These are phyloP conservation scores for Mortierella polycephala DNA, from an alignment of 371 early-diverging fungal genomes.

Conservation along the genomic window DNA sequence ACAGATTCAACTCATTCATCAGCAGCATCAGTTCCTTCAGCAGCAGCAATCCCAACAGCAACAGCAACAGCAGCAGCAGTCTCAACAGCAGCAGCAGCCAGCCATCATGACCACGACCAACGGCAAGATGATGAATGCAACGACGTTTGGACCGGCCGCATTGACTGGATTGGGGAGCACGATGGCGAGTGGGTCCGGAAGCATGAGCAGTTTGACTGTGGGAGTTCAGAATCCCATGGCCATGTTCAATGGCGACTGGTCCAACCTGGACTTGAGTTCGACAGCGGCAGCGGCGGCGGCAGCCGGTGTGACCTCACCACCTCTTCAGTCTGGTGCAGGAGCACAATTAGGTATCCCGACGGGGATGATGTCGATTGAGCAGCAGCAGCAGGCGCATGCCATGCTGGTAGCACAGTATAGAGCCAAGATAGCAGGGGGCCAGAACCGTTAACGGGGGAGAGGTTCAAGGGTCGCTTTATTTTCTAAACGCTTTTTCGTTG, in stretches of 20 bases:
- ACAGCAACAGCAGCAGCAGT: slow-evolving; percentile 24
- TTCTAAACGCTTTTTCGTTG: not conserved
- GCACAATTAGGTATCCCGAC: slow-evolving; percentile 49
- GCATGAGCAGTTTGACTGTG: slow-evolving; percentile 28
- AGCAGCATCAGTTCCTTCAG: slow-evolving; percentile 48
- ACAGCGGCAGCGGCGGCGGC: slow-evolving; percentile 48
- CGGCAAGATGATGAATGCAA: slow-evolving; percentile 49
- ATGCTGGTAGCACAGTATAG: slow-evolving; percentile 51
- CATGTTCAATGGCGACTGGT: slow-evolving; percentile 54
- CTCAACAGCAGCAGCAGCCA: slow-evolving; percentile 29
- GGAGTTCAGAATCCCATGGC: slow-evolving; percentile 54
- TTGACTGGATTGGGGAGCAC: slow-evolving; percentile 20
- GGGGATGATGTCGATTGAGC: slow-evolving; percentile 53
- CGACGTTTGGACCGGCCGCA: slow-evolving; percentile 29
- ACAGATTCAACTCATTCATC: slow-evolving; percentile 32
- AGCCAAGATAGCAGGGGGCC: slow-evolving; percentile 45
- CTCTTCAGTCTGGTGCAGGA: slow-evolving; percentile 25
- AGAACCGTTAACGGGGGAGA: slow-evolving; percentile 40
- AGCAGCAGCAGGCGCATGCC: slow-evolving; percentile 54
- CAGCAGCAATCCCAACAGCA: slow-evolving; percentile 45
- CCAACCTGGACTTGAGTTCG: slow-evolving; percentile 49
- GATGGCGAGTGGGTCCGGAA: slow-evolving; percentile 17
- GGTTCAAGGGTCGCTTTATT: too few relatives aligned
- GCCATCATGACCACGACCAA: slow-evolving; percentile 54
- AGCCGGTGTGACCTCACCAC: slow-evolving; percentile 33